A percentile compares a stretch with the other conserved stretches of the same genome.
phyloP scores from a whole-genome alignment of 1,139 yeast genomes.

The Wickerhamomyces sp. region DNA sequence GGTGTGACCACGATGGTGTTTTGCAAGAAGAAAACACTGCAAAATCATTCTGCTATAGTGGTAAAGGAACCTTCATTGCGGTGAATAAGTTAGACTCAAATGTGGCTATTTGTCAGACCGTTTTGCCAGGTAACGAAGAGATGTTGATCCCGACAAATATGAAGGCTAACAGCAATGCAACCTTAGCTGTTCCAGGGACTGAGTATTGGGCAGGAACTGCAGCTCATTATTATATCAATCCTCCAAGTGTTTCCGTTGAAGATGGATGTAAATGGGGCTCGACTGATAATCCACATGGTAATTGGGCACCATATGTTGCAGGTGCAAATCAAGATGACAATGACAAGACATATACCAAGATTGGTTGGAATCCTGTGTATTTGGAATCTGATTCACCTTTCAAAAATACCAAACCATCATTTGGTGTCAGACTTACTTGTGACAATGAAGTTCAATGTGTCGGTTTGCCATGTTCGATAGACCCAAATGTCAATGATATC shows the following conservation, averaged over 20 bases:
- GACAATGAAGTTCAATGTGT: slow-evolving; percentile 61
- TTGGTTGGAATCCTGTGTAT: slow-evolving; percentile 90
- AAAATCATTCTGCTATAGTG: slow-evolving; percentile 66
- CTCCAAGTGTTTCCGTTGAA: slow-evolving; percentile 73
- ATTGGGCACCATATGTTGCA: slow-evolving; percentile 92
- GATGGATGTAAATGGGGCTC: slow-evolving; percentile 89
- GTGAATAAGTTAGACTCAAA: slow-evolving; percentile 46
- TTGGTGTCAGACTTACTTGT: slow-evolving; percentile 72
- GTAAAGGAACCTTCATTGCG: slow-evolving; percentile 67
- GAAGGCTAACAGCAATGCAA: slow-evolving; percentile 38
- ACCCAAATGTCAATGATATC: slow-evolving; percentile 57
- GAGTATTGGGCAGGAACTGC: slow-evolving; percentile 73
- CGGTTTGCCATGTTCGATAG: slow-evolving; percentile 76
- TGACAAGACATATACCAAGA: slow-evolving; percentile 71
- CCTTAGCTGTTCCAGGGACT: slow-evolving; percentile 80
- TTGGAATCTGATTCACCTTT: slow-evolving; percentile 54
- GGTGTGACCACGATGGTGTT: slow-evolving; percentile 67
- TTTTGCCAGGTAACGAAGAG: slow-evolving; percentile 88
- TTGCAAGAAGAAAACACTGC: slow-evolving; percentile 57
- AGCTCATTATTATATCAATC: slow-evolving; percentile 80
- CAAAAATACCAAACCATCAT: slow-evolving; percentile 50
- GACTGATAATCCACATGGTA: slow-evolving; percentile 61
- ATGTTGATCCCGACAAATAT: slow-evolving; percentile 84
- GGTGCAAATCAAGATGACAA: slow-evolving; percentile 74
- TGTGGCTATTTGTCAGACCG: slow-evolving; percentile 89